Evolutionary conservation across 192 early-diverging fungal species (phyloP), one percentile per base, ranked within the genome.

Genomic region (Spizellomyces sp.): DNA sequence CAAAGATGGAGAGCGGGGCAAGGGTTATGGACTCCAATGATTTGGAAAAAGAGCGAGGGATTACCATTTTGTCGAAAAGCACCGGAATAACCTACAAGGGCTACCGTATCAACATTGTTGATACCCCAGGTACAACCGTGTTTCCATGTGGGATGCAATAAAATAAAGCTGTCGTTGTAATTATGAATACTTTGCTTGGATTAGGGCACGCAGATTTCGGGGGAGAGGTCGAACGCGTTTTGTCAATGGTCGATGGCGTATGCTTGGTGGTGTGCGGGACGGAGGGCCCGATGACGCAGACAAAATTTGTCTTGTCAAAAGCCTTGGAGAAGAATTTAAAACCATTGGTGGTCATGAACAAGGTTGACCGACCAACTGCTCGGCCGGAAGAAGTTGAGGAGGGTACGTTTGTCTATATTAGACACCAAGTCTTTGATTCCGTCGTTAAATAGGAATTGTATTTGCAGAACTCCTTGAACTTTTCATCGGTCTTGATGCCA

Each of bases 211-310:
- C 71, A 9, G 71, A 73, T 60, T 73, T 73, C 43, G 71, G 71
- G 12, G 80, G 80, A 21, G 91, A 94, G 71, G 93, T 94, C 22
- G 93, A 94, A 79, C 90, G 93, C 45, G 91, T 94, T 48, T 76
- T 94, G 66, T 91, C 90, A 5, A 94, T 94, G 93, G 91, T 94
- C 9, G 93, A 94, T 74, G 91, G 93, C 57, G 93, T 94, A 4
- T 88, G 89, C 45, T 73, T 94, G 50, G 90, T 94, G n/a, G 93
- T 94, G 63, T 91, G 91, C 72, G 91, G 88, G 5, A 90, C 91
- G 7, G 93, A 94, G 70, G 93, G 93, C 15, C 90, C 91, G 10
- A 94, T 94, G 93, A 92, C 93, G 6, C 93, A 94, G 80, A 94
- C 93, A 5, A 90, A 91, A 77, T 94, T 92, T 80, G 93, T 94